Conservation (phyloP, 2,329 filamentous ascomycete species). For the Fusarium nelsonii region DNA sequence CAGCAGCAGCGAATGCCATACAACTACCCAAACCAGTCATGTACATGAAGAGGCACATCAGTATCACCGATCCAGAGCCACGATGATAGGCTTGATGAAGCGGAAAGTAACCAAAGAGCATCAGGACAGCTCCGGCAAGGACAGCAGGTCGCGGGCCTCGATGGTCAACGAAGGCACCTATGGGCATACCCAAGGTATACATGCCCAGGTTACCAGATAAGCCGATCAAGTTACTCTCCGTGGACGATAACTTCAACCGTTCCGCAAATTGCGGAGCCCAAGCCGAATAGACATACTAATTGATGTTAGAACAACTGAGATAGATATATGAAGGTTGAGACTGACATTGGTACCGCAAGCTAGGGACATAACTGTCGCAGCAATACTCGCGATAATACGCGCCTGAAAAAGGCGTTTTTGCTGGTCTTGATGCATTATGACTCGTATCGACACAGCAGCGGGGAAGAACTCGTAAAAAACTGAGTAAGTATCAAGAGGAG, state of each 20-base stretch:
- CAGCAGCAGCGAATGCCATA: constrained; percentile 86
- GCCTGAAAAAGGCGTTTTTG: constrained; percentile 65
- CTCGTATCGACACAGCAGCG: background rate
- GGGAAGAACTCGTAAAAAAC: constrained; percentile 2
- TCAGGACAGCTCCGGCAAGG: constrained; percentile 76
- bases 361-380: constrained; percentile 85
- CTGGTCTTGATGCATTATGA: constrained; percentile 47
- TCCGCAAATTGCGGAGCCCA: constrained; percentile 97
- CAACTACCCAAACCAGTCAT: constrained; percentile 90
- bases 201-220: constrained; percentile 90
- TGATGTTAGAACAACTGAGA: constrained; percentile 20
- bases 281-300: constrained; percentile 95
- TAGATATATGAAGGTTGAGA: constrained; percentile 24
- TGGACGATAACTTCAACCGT: constrained; percentile 87
- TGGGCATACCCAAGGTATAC: constrained; percentile 90
- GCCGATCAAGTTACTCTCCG: constrained; percentile 91
- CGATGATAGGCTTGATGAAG: constrained; percentile 82
- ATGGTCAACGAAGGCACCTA: constrained; percentile 87
- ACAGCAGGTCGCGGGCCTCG: constrained; percentile 85
- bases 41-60: constrained; percentile 85
- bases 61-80: constrained; percentile 68
- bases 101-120: constrained; percentile 87
- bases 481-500: constrained; percentile 2
- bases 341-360: constrained; percentile 93
- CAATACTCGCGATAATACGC: constrained; percentile 84